Conservation (phyloP, 1,284 basidiomycete species). For the Pseudozyma sp. region DNA sequence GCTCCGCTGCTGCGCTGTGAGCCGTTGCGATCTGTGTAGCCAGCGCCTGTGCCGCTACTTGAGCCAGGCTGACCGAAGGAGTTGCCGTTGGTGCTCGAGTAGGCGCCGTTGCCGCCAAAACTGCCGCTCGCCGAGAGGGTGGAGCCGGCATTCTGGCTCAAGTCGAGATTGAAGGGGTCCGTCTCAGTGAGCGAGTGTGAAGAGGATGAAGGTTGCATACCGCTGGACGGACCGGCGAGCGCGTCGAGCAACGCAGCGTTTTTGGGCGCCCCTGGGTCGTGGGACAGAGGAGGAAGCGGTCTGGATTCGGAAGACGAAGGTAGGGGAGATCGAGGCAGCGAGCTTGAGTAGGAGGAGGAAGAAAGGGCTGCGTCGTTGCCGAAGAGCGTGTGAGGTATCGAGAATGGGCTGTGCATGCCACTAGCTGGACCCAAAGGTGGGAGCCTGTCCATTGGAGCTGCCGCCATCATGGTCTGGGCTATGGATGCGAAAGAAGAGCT, state of each 20-base stretch:
- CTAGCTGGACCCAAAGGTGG: slow-evolving; percentile 17
- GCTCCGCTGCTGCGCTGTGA: slow-evolving; percentile 23
- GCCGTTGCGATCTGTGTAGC: slow-evolving; percentile 9
- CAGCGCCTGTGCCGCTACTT: slow-evolving; percentile 12
- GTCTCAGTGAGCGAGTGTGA: slow-evolving; percentile 12
- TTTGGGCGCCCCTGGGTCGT: slow-evolving; percentile 10
- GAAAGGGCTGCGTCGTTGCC: slow-evolving; percentile 20
- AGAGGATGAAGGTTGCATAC: slow-evolving; percentile 16
- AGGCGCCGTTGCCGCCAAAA: slow-evolving; percentile 21
- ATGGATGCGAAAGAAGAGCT: slow-evolving; percentile 3
- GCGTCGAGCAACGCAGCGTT: slow-evolving; percentile 36
- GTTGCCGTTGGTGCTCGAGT: slow-evolving; percentile 19
- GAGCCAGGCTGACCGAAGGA: slow-evolving; percentile 3
- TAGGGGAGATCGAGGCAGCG: slow-evolving; percentile 14
- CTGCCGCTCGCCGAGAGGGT: slow-evolving; percentile 18
- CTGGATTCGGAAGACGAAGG: slow-evolving; percentile 1
- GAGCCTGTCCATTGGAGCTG: slow-evolving; percentile 32
- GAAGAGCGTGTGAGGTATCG: slow-evolving; percentile 47
- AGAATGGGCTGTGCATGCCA: slow-evolving; percentile 40
- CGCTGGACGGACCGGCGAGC: slow-evolving; percentile 23
- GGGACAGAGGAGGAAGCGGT: slow-evolving; percentile 5
- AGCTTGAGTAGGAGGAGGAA: slow-evolving; percentile 12
- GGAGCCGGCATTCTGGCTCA: slow-evolving; percentile 34
- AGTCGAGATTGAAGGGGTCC: slow-evolving; percentile 22
- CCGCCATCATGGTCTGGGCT: slow-evolving; percentile 20